Evolutionary conservation across 176 grass and related monocot genomes (phyloP).

Genomic region (Carex cristatella): DNA sequence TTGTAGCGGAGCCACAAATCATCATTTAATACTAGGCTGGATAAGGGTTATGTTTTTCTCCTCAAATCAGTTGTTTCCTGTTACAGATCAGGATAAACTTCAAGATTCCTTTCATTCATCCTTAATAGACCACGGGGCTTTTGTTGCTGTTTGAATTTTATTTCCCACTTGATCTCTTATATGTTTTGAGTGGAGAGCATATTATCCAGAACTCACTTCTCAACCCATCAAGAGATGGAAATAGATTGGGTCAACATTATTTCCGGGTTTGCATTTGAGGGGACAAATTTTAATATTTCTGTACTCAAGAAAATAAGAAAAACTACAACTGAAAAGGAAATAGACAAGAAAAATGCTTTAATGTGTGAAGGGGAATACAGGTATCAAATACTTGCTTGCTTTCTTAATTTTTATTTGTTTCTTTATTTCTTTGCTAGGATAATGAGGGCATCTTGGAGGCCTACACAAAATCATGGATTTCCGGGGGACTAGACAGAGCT

Average conservation of each 20-base stretch:
- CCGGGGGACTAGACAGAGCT: conserved; percentile 64
- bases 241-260: background rate
- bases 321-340: background rate
- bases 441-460: conserved; percentile 69
- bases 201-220: background rate
- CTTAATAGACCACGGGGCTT: background rate
- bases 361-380: too few species aligned
- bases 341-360: too few species aligned
- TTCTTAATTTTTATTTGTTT: conserved; percentile 12
- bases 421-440: conserved; percentile 38
- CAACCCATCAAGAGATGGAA: background rate
- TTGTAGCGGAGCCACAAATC: background rate
- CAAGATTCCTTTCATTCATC: background rate
- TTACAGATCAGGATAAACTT: background rate
- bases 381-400: background rate
- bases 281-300: background rate
- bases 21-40: background rate
- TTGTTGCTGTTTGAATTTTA: background rate
- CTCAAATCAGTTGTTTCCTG: background rate
- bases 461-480: conserved; percentile 79
- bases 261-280: background rate
- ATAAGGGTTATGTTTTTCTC: background rate
- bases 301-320: background rate
- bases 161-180: background rate
- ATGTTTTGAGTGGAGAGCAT: background rate